phyloP scores from a whole-genome alignment of 805 yeast species.

The Metschnikowia baotianmanensis region DNA sequence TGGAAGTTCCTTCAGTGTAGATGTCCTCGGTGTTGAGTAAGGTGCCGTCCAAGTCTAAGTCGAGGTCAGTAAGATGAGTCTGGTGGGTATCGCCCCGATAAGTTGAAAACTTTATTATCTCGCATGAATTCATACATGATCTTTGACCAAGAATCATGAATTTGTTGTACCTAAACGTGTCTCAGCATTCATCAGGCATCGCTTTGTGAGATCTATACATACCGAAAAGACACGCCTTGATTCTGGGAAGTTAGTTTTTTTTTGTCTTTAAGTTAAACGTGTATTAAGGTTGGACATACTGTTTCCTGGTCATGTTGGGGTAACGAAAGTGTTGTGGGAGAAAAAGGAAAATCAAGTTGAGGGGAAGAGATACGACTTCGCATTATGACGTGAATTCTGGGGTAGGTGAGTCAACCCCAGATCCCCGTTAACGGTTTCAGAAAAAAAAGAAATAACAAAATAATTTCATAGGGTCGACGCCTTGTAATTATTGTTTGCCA shows the following conservation, averaged over 20 bases:
- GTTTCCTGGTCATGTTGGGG: conserved; percentile 4
- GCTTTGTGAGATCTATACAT: conserved; percentile 25
- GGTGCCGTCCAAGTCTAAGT: conserved; percentile 89
- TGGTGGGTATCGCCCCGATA: too few species aligned
- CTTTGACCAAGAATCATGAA: background rate
- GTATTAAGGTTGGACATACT: conserved; percentile 1
- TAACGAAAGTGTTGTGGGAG: background rate
- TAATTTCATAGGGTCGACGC: too few species aligned
- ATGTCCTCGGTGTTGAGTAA: conserved; percentile 88
- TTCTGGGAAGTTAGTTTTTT: conserved; percentile 14
- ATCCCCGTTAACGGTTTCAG: too few species aligned
- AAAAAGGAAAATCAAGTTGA: too few species aligned
- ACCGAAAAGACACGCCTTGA: conserved; percentile 73
- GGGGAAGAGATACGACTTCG: too few species aligned
- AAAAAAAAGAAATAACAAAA: too few species aligned
- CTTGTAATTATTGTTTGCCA: too few species aligned
- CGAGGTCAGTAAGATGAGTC: too few species aligned
- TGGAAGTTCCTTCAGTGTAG: conserved; percentile 76
- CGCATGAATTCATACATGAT: background rate
- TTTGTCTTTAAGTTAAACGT: background rate
- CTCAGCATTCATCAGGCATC: background rate
- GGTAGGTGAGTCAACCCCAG: too few species aligned
- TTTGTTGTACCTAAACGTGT: too few species aligned
- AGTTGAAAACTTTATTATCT: too few species aligned
- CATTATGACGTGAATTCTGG: background rate